phyloP scores from a whole-genome alignment of 768 basidiomycete species.

The Paxillus ammoniavirescens region DNA sequence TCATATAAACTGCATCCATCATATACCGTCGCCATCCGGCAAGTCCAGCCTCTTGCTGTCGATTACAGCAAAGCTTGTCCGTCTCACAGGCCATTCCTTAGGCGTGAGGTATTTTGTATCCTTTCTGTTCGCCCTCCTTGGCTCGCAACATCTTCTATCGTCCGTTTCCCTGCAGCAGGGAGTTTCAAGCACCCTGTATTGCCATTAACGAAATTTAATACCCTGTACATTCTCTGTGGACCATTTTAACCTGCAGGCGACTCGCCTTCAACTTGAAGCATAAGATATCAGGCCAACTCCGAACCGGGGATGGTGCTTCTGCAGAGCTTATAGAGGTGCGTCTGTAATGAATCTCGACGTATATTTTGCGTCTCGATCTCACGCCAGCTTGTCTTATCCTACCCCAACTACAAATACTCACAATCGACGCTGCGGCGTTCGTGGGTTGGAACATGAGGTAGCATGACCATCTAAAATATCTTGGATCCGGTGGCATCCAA shows the following conservation, averaged over 20 bases:
- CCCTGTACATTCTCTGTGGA: conserved; percentile 46
- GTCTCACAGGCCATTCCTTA: conserved; percentile 37
- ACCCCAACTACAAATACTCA: too few species aligned
- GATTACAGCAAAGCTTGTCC: conserved; percentile 3
- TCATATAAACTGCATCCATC: conserved; percentile 31
- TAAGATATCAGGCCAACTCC: conserved; percentile 43
- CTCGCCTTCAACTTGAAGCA: background rate
- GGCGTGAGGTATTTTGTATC: conserved; percentile 27
- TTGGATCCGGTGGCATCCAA: too few species aligned
- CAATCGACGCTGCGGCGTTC: too few species aligned
- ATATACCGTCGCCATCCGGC: conserved; percentile 33
- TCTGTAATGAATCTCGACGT: too few species aligned
- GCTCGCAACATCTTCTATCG: conserved; percentile 4
- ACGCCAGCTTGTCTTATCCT: too few species aligned
- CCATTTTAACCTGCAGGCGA: background rate
- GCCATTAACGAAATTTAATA: conserved; percentile 25
- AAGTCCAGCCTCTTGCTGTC: conserved; percentile 4
- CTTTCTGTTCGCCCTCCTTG: background rate
- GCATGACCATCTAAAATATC: too few species aligned
- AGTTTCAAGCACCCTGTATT: conserved; percentile 36
- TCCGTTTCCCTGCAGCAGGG: conserved; percentile 21
- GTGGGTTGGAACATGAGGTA: too few species aligned
- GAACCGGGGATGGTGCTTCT: conserved; percentile 43
- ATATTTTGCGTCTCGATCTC: too few species aligned
- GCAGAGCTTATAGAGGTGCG: conserved; percentile 34